Conservation (phyloP, 208 protist genomes). For the Leishmania amazonensis region DNA sequence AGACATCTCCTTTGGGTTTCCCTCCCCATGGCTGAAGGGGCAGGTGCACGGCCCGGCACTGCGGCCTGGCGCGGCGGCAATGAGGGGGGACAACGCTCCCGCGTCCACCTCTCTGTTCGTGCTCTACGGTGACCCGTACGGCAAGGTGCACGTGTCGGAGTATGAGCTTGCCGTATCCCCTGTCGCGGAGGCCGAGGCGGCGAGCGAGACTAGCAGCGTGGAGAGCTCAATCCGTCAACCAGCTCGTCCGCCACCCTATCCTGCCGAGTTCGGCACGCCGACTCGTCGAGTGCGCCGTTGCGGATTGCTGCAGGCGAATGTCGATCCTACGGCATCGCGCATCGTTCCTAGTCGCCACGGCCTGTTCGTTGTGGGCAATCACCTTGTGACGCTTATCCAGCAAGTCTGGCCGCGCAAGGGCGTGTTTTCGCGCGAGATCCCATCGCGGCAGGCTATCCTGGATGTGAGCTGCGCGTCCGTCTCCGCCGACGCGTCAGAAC, state of each 20-base stretch:
- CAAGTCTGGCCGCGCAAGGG: constrained; percentile 27
- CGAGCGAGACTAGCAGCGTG: neutral
- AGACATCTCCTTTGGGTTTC: constrained; percentile 52
- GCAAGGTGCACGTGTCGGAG: constrained; percentile 66
- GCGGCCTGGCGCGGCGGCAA: neutral
- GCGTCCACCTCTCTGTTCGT: constrained; percentile 42
- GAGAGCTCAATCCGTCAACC: neutral
- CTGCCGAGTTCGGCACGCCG: neutral
- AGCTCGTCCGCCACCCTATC: neutral
- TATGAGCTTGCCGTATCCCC: constrained; percentile 31
- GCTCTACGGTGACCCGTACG: constrained; percentile 67
- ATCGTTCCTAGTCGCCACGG: constrained; percentile 52
- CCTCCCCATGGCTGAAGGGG: neutral
- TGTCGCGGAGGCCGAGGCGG: neutral
- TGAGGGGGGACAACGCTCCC: neutral
- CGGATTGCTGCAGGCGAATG: constrained; percentile 51
- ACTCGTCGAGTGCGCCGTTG: constrained; percentile 16
- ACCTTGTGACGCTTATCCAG: constrained; percentile 55
- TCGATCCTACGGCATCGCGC: constrained; percentile 55
- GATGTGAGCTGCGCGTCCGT: constrained; percentile 30
- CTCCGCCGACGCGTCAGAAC: constrained; percentile 13
- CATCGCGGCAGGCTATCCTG: constrained; percentile 10
- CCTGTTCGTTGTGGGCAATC: constrained; percentile 67
- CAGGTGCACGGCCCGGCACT: neutral
- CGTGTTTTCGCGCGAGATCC: constrained; percentile 29